These are phyloP conservation scores for Kalanchoe fedtschenkoi DNA, from an alignment of 164 flowering plant species.

Conservation along the genomic window DNA sequence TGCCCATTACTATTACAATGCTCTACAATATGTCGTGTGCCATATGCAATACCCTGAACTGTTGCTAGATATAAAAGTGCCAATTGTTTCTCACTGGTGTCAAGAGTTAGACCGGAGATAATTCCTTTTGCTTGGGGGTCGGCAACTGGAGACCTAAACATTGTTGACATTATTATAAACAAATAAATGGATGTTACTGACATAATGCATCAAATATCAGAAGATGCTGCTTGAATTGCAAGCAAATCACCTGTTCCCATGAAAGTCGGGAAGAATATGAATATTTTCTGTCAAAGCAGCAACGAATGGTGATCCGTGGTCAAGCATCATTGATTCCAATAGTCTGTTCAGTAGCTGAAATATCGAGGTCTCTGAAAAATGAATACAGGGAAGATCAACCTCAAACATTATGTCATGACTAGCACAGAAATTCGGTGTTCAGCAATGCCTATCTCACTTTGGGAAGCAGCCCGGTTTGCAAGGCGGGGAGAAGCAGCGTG, in stretches of 20 bases:
- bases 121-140: conserved; percentile 86
- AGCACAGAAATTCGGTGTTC: not conserved
- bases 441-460: conserved; percentile 27
- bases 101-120: conserved; percentile 74
- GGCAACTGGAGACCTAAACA: conserved; percentile 86
- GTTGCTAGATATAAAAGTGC: conserved; percentile 84
- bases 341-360: conserved; percentile 63
- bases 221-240: not conserved
- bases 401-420: not conserved
- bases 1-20: conserved; percentile 95
- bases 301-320: conserved; percentile 54
- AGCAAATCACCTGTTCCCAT: conserved; percentile 70
- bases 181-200: not conserved
- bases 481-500: conserved; percentile 80
- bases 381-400: conserved; percentile 1
- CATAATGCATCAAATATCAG: not conserved
- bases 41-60: conserved; percentile 87
- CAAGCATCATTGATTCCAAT: conserved; percentile 46
- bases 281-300: conserved; percentile 74
- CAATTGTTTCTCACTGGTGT: conserved; percentile 76
- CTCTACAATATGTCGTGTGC: conserved; percentile 95
- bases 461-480: conserved; percentile 88
- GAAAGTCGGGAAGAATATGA: conserved; percentile 91
- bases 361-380: conserved; percentile 48
- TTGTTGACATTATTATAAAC: not conserved